Base-by-base conservation (phyloP, 2,329 filamentous ascomycete species). In the Fusarium concolor region DNA sequence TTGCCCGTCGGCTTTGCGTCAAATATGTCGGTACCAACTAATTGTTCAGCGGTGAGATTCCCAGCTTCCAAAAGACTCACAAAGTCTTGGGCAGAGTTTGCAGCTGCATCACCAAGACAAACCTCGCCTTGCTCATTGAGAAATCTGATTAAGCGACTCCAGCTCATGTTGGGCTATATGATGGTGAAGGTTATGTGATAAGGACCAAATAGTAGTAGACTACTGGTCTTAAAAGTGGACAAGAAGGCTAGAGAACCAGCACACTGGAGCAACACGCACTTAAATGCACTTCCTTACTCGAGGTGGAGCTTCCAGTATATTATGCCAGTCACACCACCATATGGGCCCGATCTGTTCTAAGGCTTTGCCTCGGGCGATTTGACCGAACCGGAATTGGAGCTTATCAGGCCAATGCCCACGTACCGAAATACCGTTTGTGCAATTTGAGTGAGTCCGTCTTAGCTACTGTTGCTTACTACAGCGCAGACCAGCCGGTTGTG, bases 131-230 rank as follows among this genome's bases (percentile, higher is more conserved):
- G 2, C 2, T 58, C 59, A 26, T 62, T 35, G 10, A 62, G 20
- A 17, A 62, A 62, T 54, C 28, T 44, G 14, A 62, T 53, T 3
- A 62, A 53, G 26, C 59, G 54, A 22, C 11, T 53, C 59, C 59
- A 62, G 18, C 18, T 5, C 59, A 62, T 62, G 12, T 28, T 26
- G 11, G 10, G 10, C 10, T 5, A 6, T 17, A 3, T 4, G 18
- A 17, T 9, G 24, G 29, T 24, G 0, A 47, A 5, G 10, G 15
- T 14, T n/a, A 4, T 24, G 29, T 24, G 20, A n/a, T 9, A 22
- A 2, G 15, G 6, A n/a, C 24, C 10, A 12, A 12, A 11, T 18
- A 15, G 18, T 22, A 18, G 18, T n/a, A 11, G 6, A 6, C 1
- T 3, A 11, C 44, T n/a, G 18, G 10, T 35, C 29, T 9, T 1